A percentile compares a stretch with the other conserved stretches of the same genome.
Evolutionary conservation across 352 stramenopile species (phyloP).

Genomic region (Plasmopara muralis): DNA sequence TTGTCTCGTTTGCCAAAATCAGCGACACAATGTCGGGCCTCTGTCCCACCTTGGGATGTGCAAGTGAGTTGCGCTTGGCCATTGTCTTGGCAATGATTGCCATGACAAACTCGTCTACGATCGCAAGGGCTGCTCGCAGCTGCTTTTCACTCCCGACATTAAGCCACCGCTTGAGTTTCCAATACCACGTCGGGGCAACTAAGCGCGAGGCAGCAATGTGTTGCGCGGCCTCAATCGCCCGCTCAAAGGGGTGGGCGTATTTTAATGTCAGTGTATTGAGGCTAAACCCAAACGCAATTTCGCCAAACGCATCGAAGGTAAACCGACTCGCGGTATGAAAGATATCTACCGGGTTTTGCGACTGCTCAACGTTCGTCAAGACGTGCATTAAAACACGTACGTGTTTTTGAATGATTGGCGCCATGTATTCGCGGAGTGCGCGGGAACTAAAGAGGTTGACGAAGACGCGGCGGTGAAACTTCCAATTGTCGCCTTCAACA

Average conservation of each 20-base stretch:
- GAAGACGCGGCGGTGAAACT: constrained; percentile 67
- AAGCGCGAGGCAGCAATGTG: constrained; percentile 18
- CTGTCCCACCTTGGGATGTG: not conserved
- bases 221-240: constrained; percentile 23
- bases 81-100: constrained; percentile 27
- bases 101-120: constrained; percentile 22
- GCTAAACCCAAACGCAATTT: constrained; percentile 32
- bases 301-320: constrained; percentile 29
- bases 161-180: constrained; percentile 32
- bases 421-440: constrained; percentile 44
- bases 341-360: constrained; percentile 15
- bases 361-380: constrained; percentile 1
- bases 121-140: constrained; percentile 8
- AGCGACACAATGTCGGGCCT: constrained; percentile 28
- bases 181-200: constrained; percentile 21
- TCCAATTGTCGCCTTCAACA: constrained; percentile 54
- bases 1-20: constrained; percentile 19
- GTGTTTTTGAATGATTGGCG: constrained; percentile 34
- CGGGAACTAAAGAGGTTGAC: constrained; percentile 81
- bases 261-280: constrained; percentile 18
- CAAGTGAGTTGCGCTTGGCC: constrained; percentile 2
- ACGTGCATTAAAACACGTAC: constrained; percentile 29
- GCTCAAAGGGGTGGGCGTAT: constrained; percentile 29
- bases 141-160: constrained; percentile 27
- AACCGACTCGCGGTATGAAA: constrained; percentile 20